Percentiles rank a stretch among this genome's conserved stretches.
These are phyloP conservation scores for Amoebophrya sp. DNA, from an alignment of 169 alveolate species.

Conservation along the genomic window DNA sequence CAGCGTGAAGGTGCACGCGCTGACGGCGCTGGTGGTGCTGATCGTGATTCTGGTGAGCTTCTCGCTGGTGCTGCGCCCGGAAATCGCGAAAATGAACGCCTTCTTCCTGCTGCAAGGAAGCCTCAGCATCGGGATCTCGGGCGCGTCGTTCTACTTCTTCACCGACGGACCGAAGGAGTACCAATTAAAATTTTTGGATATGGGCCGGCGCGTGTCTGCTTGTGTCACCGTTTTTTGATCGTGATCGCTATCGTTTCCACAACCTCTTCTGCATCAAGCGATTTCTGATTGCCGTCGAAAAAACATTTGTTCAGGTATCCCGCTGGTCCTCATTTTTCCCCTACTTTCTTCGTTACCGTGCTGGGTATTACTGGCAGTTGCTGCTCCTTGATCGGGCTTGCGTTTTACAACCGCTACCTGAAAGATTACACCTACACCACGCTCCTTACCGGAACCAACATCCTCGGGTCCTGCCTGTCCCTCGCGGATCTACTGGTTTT, in stretches of 20 bases:
- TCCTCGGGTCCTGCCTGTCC: too few relatives aligned
- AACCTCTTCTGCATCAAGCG: too few relatives aligned
- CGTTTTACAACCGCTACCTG: constrained; percentile 13
- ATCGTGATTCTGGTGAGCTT: not conserved
- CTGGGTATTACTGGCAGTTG: not conserved
- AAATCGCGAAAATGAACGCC: not conserved
- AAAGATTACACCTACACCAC: constrained; percentile 22
- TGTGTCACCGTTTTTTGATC: too few relatives aligned
- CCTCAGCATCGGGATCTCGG: not conserved
- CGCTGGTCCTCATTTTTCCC: constrained; percentile 7
- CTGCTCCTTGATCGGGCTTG: not conserved
- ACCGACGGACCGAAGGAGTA: constrained; percentile 2
- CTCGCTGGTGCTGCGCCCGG: not conserved
- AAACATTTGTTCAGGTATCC: too few relatives aligned
- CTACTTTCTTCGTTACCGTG: not conserved
- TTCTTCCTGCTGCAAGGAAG: not conserved
- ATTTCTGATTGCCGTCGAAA: too few relatives aligned
- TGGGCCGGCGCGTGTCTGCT: too few relatives aligned
- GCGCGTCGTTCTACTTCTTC: constrained; percentile 17
- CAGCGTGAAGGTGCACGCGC: constrained; percentile 17
- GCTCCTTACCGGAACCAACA: constrained; percentile 20
- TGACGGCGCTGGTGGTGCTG: not conserved
- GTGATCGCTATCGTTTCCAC: too few relatives aligned
- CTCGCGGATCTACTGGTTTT: constrained; percentile 19
- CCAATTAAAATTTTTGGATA: too few relatives aligned